A percentile compares a stretch with the other conserved stretches of the same genome.
phyloP scores from a whole-genome alignment of 2,329 filamentous ascomycete genomes.

The Alternaria angustiovoidea region DNA sequence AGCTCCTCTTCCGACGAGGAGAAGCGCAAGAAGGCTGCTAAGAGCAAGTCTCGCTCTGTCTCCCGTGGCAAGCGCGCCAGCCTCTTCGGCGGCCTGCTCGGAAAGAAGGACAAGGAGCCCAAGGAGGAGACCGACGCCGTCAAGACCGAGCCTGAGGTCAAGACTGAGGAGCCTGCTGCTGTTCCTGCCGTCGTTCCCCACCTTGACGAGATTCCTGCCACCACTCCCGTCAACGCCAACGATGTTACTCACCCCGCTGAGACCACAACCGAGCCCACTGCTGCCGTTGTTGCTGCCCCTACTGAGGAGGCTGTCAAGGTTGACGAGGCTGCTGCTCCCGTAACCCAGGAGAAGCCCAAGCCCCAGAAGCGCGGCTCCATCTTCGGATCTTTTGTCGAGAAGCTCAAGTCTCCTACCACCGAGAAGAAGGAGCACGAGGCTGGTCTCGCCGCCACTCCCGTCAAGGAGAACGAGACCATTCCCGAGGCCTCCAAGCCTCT shows the following conservation, averaged over 20 bases:
- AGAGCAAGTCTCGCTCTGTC: conserved; percentile 67
- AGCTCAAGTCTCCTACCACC: conserved; percentile 57
- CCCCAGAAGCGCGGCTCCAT: conserved; percentile 83
- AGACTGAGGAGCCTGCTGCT: conserved; percentile 41
- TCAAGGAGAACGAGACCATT: conserved; percentile 57
- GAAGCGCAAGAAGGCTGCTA: conserved; percentile 56
- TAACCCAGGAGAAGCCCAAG: conserved; percentile 63
- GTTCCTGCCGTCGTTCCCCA: conserved; percentile 42
- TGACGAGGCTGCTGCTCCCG: conserved; percentile 47
- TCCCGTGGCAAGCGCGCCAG: conserved; percentile 65
- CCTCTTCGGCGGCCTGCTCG: conserved; percentile 65
- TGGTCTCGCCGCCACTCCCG: conserved; percentile 57
- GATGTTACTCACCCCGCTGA: conserved; percentile 38
- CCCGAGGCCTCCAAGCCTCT: conserved; percentile 46
- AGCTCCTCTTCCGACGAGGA: conserved; percentile 57
- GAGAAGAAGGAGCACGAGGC: conserved; percentile 76
- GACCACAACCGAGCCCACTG: conserved; percentile 57
- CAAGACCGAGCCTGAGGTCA: conserved; percentile 44
- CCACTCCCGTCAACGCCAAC: conserved; percentile 47
- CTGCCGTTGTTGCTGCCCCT: conserved; percentile 18
- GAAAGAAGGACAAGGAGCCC: conserved; percentile 67
- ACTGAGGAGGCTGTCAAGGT: conserved; percentile 58
- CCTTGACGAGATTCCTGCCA: conserved; percentile 43
- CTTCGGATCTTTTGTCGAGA: conserved; percentile 77
- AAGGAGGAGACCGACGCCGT: conserved; percentile 52